Conservation (phyloP, 352 stramenopile genomes). For the Blastocystis hominis region DNA sequence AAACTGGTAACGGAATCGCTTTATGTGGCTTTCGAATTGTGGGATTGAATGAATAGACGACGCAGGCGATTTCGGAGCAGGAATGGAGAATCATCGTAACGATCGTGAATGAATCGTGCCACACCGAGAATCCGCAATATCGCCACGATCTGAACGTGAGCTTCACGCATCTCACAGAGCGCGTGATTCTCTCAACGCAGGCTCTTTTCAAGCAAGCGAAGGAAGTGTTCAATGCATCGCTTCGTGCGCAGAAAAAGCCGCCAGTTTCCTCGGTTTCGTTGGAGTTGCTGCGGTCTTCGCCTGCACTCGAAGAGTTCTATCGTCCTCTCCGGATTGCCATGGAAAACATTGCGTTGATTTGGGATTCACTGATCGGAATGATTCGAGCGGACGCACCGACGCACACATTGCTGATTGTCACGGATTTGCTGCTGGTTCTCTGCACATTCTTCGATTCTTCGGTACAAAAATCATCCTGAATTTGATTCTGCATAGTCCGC, state of each 20-base stretch:
- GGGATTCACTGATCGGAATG: background rate
- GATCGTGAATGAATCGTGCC: background rate
- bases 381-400: background rate
- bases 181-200: background rate
- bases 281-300: background rate
- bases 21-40: background rate
- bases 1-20: background rate
- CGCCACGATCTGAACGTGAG: slow-evolving; percentile 6
- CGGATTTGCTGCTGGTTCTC: background rate
- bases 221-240: background rate
- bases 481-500: background rate
- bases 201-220: background rate
- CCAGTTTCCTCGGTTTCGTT: background rate
- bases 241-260: background rate
- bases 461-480: background rate
- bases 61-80: background rate
- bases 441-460: background rate
- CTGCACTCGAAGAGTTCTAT: background rate
- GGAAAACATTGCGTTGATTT: background rate
- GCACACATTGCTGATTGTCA: background rate
- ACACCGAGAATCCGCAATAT: background rate
- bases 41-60: background rate
- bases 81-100: background rate
- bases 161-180: background rate
- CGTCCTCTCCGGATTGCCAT: background rate